Conservation (phyloP, 176 grass and related monocot species). For the Aegilops umbellulata region DNA sequence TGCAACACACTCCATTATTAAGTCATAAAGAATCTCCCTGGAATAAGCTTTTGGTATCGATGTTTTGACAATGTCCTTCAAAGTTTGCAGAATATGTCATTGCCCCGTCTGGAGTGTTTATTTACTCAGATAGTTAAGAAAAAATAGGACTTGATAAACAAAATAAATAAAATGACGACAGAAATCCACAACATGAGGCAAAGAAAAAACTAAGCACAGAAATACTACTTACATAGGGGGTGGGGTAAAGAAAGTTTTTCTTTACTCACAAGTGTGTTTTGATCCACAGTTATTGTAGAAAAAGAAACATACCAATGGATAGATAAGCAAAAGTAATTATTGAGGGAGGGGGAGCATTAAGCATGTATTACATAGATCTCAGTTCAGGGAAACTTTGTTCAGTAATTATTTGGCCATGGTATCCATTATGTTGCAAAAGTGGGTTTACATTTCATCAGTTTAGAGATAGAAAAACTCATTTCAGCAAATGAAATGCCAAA, state of each 20-base stretch:
- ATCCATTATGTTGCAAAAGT: not conserved
- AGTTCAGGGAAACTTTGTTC: not conserved
- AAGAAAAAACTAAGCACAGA: not conserved
- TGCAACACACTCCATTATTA: not conserved
- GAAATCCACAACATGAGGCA: not conserved
- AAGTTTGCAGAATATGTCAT: not conserved
- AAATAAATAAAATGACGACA: not conserved
- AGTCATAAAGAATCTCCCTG: conserved; percentile 3
- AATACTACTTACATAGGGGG: not conserved
- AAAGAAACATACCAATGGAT: not conserved
- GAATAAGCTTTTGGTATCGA: not conserved
- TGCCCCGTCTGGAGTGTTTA: not conserved
- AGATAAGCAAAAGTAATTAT: not conserved
- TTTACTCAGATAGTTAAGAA: not conserved
- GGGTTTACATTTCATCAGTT: not conserved
- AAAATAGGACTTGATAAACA: not conserved
- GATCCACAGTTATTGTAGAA: not conserved
- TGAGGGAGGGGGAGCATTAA: not conserved
- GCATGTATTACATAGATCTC: not conserved
- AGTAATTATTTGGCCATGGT: too few relatives aligned
- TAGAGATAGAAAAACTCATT: not conserved
- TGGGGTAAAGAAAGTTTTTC: not conserved
- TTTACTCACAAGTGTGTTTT: not conserved
- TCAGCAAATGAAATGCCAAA: not conserved
- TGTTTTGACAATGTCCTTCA: not conserved